Evolutionary conservation across 305 asterid genomes (phyloP).

Genomic region (Fraxinus platypoda): DNA sequence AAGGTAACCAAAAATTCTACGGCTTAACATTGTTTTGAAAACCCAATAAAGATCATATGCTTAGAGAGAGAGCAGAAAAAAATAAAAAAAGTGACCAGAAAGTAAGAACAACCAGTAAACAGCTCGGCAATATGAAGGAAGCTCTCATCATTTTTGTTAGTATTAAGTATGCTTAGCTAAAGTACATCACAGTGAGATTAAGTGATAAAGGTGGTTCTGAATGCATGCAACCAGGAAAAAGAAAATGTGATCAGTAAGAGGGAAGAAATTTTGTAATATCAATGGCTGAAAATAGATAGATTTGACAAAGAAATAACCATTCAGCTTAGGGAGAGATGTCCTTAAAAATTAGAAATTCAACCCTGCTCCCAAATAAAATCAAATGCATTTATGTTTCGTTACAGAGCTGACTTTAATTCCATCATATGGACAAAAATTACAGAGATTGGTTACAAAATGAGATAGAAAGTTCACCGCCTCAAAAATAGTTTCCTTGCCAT

Average conservation of each 20-base stretch:
- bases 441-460: conserved; percentile 1
- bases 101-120: background rate
- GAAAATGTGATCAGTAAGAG: background rate
- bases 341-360: background rate
- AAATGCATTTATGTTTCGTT: conserved; percentile 2
- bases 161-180: background rate
- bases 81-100: background rate
- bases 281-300: background rate
- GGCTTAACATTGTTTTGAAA: background rate
- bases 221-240: conserved; percentile 5
- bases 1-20: background rate
- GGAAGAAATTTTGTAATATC: background rate
- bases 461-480: conserved; percentile 65
- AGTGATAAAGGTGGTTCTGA: background rate
- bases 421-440: background rate
- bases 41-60: background rate
- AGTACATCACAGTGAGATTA: background rate
- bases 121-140: background rate
- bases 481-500: conserved; percentile 68
- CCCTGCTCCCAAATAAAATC: background rate
- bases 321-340: background rate
- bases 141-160: background rate
- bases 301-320: background rate
- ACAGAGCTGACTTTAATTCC: conserved; percentile 3
- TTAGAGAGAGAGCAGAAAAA: background rate